These are phyloP conservation scores for Lentinula aciculospora DNA, from an alignment of 768 basidiomycete genomes.

Conservation along the genomic window DNA sequence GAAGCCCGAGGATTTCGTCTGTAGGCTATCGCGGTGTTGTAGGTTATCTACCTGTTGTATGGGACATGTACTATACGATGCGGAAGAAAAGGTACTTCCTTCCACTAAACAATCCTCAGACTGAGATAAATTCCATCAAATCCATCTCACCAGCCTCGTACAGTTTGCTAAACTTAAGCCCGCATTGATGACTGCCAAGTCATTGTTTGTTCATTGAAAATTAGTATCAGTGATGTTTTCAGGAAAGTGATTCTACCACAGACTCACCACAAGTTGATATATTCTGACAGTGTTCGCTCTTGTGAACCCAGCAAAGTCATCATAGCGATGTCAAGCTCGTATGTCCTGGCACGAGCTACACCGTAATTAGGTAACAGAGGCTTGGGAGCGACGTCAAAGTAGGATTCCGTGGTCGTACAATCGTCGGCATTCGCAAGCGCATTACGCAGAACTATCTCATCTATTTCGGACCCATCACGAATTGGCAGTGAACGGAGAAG, in stretches of 20 bases:
- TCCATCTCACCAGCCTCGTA: constrained; percentile 29
- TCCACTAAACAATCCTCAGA: neutral
- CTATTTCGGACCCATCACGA: constrained; percentile 13
- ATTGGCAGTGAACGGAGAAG: neutral
- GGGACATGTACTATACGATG: too few relatives aligned
- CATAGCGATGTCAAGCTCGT: constrained; percentile 43
- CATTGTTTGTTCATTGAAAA: neutral
- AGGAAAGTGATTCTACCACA: too few relatives aligned
- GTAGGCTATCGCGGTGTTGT: too few relatives aligned
- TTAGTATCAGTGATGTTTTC: too few relatives aligned
- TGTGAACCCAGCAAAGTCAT: constrained; percentile 32
- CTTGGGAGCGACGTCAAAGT: constrained; percentile 22
- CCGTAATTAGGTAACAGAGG: constrained; percentile 46
- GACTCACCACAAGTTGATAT: constrained; percentile 25
- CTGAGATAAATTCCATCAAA: constrained; percentile 22
- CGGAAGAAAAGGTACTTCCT: neutral
- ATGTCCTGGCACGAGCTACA: constrained; percentile 30
- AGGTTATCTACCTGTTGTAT: too few relatives aligned
- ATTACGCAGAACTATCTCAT: constrained; percentile 31
- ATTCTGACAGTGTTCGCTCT: constrained; percentile 37
- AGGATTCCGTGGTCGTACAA: neutral
- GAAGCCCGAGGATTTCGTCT: too few relatives aligned
- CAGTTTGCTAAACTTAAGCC: constrained; percentile 28
- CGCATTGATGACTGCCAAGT: constrained; percentile 13
- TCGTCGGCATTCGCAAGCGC: constrained; percentile 11